These are phyloP conservation scores for Aspergillus sclerotiicarbonarius DNA, from an alignment of 495 filamentous ascomycete genomes.

Conservation along the genomic window DNA sequence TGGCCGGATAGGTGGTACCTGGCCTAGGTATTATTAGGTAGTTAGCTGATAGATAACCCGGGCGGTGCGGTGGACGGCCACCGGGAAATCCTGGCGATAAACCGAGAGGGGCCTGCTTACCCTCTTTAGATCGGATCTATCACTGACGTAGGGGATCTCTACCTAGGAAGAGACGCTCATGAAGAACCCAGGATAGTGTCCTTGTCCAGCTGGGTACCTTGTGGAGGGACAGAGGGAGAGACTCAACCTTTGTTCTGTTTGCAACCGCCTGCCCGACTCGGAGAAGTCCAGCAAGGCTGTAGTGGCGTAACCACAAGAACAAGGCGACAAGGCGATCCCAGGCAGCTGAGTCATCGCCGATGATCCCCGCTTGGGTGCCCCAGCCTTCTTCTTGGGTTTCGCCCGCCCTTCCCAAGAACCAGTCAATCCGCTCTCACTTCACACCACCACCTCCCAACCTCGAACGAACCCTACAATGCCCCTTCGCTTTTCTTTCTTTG, in stretches of 20 bases:
- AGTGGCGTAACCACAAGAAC: not conserved
- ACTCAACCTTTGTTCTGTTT: too few relatives aligned
- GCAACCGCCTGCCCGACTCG: too few relatives aligned
- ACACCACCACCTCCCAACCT: constrained; percentile 6
- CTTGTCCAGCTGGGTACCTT: not conserved
- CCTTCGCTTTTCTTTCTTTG: constrained; percentile 6
- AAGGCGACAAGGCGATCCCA: not conserved
- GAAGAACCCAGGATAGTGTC: too few relatives aligned
- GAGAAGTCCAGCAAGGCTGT: not conserved
- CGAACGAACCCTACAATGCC: constrained; percentile 15
- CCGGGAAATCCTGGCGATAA: not conserved
- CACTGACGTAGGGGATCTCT: too few relatives aligned
- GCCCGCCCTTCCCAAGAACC: constrained; percentile 3
- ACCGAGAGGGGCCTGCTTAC: not conserved
- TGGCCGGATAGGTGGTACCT: constrained; percentile 1
- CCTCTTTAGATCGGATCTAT: not conserved
- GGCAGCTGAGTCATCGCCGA: constrained; percentile 16
- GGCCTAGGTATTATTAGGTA: not conserved
- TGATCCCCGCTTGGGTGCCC: constrained; percentile 10
- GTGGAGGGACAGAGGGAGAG: not conserved
- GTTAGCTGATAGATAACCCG: constrained; percentile 3
- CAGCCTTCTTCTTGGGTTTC: constrained; percentile 5
- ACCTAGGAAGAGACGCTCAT: too few relatives aligned
- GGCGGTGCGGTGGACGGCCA: not conserved
- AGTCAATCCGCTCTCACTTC: not conserved